Base-by-base conservation (phyloP, 495 filamentous ascomycete species). In the Xylaria castorea region DNA sequence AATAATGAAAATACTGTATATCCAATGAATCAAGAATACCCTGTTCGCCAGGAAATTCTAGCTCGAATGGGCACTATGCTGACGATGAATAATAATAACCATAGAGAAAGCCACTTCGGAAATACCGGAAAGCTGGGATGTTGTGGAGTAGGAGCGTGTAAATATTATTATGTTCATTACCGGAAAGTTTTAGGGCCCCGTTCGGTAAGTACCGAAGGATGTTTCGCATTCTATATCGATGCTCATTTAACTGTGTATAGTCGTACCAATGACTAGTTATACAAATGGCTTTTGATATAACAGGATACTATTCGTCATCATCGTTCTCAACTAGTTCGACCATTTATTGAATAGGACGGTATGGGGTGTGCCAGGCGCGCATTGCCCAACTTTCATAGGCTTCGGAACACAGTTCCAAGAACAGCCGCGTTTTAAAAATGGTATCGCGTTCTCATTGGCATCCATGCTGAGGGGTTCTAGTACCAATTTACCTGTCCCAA, bases 361-460 rank as follows among this genome's bases (percentile, higher is more conserved):
- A 72, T 1, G 40, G 22, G n/a, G n/a, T n/a, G n/a, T 67, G 14
- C 76, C 74, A 14, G 74, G 71, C n/a, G 72, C 20, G 57, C 27
- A 65, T 58, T 72, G 58, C 46, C 73, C 74, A 11, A 63, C 14
- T 51, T 53, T 34, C 75, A 66, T 77, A 32, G 40, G 34, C 11
- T 75, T 72, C 18, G 85, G 87, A 32, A 90, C 80, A 81, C 92
- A 94, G 3, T 74, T 79, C 89, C 88, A 90, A 67, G 91, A 93
- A 78, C 92, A 94, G 1, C 87, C 90, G 40, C 85, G 77, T 53
- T 89, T 82, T 27, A 90, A 74, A 75, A 94, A 92, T 0, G 92
- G 92, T 50, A 93, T 79, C 61, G 78, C 78, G 1, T 70, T 75
- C 64, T 82, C 81, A 12, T 78, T 38, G 3, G 73, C 51, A 70